phyloP scores from a whole-genome alignment of 345 rosid genomes.

The Salix koriyanagi region DNA sequence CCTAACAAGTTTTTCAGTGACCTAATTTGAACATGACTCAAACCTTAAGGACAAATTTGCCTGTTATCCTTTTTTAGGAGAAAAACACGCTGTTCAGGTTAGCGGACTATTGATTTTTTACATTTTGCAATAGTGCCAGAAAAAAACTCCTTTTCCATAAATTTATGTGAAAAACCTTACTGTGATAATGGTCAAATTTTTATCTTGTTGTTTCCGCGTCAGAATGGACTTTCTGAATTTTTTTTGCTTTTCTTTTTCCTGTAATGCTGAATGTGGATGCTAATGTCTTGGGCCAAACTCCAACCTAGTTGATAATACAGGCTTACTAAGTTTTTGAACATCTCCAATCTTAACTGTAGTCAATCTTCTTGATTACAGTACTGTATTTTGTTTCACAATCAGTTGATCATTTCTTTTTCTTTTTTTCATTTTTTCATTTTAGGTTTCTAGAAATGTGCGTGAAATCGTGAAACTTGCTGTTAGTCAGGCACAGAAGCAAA shows the following conservation, averaged over 20 bases:
- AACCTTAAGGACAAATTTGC: not conserved
- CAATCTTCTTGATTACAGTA: not conserved
- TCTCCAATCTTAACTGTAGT: not conserved
- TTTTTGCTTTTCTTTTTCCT: not conserved
- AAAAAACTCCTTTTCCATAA: not conserved
- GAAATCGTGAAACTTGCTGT: conserved; percentile 84
- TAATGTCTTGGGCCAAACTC: not conserved
- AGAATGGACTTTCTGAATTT: not conserved
- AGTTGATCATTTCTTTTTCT: conserved; percentile 6
- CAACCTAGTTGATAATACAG: not conserved
- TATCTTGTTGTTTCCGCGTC: not conserved
- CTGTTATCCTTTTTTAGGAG: not conserved
- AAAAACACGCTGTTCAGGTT: not conserved
- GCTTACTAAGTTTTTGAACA: not conserved
- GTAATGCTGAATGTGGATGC: not conserved
- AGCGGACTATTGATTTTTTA: not conserved
- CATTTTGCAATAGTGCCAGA: not conserved
- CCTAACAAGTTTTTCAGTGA: not conserved
- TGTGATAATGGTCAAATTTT: not conserved
- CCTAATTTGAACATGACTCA: not conserved
- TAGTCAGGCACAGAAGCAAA: conserved; percentile 68
- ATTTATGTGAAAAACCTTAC: not conserved
- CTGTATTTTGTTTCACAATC: not conserved
- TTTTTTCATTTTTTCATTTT: conserved; percentile 18
- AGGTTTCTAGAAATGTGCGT: conserved; percentile 78